These are phyloP conservation scores for Stagonosporopsis chrysanthemi DNA, from an alignment of 2,329 filamentous ascomycete genomes.

Conservation along the genomic window DNA sequence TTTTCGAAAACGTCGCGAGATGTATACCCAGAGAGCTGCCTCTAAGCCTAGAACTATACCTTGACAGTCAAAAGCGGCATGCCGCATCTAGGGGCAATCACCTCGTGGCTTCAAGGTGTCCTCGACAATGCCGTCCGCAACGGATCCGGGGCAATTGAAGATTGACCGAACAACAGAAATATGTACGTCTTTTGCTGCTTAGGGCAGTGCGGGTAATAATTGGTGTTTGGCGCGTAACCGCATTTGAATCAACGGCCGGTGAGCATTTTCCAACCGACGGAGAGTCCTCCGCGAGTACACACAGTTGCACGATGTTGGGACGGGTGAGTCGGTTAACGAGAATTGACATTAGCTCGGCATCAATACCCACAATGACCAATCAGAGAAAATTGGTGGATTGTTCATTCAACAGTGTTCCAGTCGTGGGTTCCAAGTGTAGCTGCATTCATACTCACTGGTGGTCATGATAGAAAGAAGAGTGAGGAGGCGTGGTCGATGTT, in stretches of 20 bases:
- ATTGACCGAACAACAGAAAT: neutral
- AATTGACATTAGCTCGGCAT: constrained; percentile 5
- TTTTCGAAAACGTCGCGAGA: neutral
- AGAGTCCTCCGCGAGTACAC: constrained; percentile 6
- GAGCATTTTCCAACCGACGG: neutral
- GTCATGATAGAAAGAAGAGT: neutral
- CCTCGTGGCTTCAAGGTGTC: constrained; percentile 6
- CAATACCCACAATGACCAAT: neutral
- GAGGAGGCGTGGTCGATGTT: neutral
- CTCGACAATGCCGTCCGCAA: neutral
- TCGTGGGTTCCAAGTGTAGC: neutral
- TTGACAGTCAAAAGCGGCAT: neutral
- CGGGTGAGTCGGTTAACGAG: constrained; percentile 7
- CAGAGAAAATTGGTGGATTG: neutral
- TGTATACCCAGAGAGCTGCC: neutral
- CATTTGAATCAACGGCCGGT: neutral
- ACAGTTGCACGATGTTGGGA: constrained; percentile 14
- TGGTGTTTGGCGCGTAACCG: constrained; percentile 6
- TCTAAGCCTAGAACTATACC: neutral
- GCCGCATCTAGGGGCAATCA: neutral
- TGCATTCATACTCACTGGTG: neutral
- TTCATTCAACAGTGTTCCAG: constrained; percentile 5
- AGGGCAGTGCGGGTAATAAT: neutral
- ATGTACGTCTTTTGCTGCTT: neutral
- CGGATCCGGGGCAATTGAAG: neutral